phyloP scores from a whole-genome alignment of 2,329 filamentous ascomycete genomes.

The Fusarium coffeatum region DNA sequence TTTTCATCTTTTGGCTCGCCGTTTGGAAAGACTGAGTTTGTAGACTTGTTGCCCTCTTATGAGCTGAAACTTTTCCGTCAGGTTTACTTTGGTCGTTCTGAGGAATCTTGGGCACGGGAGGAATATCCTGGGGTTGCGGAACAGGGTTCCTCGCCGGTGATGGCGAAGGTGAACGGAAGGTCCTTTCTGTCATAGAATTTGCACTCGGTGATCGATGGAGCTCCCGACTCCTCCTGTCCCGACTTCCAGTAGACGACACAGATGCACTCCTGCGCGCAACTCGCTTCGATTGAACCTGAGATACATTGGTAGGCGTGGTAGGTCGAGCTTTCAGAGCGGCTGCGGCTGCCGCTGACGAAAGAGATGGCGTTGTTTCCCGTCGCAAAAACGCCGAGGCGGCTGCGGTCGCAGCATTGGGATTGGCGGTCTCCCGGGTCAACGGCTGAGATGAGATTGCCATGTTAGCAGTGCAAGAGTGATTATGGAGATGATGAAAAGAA shows the following conservation, averaged over 20 bases:
- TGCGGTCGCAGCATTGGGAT: constrained; percentile 80
- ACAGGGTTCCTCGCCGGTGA: constrained; percentile 66
- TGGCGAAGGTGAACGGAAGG: constrained; percentile 83
- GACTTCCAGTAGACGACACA: constrained; percentile 72
- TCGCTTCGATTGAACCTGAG: constrained; percentile 88
- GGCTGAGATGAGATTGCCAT: constrained; percentile 61
- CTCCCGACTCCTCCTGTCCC: constrained; percentile 55
- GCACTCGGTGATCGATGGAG: constrained; percentile 76
- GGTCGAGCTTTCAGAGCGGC: constrained; percentile 84
- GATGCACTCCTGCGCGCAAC: constrained; percentile 79
- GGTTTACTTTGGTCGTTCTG: constrained; percentile 52
- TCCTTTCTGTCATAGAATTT: constrained; percentile 88
- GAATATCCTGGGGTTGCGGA: constrained; percentile 61
- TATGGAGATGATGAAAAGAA: neutral
- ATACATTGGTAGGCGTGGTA: constrained; percentile 81
- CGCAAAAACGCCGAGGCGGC: constrained; percentile 84
- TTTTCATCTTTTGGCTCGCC: constrained; percentile 63
- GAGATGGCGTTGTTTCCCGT: constrained; percentile 69
- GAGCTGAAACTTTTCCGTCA: constrained; percentile 47
- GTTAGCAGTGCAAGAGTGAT: constrained; percentile 37
- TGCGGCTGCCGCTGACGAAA: constrained; percentile 88
- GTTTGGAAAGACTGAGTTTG: constrained; percentile 63
- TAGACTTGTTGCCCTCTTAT: constrained; percentile 56
- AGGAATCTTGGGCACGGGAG: constrained; percentile 82
- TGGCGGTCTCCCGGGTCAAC: constrained; percentile 71